Base-by-base conservation (phyloP, 2,329 filamentous ascomycete genomes). In the Aspergillus neoniger region DNA sequence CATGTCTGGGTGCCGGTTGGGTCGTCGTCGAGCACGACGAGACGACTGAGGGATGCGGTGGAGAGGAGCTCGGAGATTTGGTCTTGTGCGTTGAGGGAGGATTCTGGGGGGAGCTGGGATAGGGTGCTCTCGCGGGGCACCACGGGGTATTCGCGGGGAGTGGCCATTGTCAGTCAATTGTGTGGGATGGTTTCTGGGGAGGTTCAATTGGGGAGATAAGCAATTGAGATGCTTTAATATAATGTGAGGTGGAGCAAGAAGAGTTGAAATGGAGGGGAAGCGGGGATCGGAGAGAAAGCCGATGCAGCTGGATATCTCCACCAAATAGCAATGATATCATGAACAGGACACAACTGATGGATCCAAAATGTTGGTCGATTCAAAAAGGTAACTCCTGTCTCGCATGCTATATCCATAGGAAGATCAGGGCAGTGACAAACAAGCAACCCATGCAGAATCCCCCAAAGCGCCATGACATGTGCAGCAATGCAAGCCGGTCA, bases 1-100 rank as follows among this genome's bases (percentile, higher is more conserved):
- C 84, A 86, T n/a, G 85, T 86, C 67, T 86, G 84, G 0, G 84
- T 86, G n/a, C 84, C 83, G 0, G 84, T 86, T 32, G 84, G 83
- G 58, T 86, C 83, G 60, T 86, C 84, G 56, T 86, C 83, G 28
- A 77, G 70, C 1, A 76, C 71, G 15, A 76, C 74, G 7, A 76
- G 70, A 4, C 70, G 72, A 41, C 68, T 72, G 54, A 68, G 63
- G 9, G 64, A 62, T 8, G 67, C 57, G n/a, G 67, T 69, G 44
- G 67, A 57, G 25, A 75, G 70, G 28, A 69, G 62, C 10, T 70
- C 56, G 25, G 69, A 63, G 52, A 74, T 74, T 55, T 73, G 70
- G 52, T 69, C 67, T 58, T 74, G 72, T 1, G 71, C 64, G 58
- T 74, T 66, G 19, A 63, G 49, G 55, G 71, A 59, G 60, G 71